phyloP scores from a whole-genome alignment of 2,329 filamentous ascomycete species.

The Thelonectria blattea region DNA sequence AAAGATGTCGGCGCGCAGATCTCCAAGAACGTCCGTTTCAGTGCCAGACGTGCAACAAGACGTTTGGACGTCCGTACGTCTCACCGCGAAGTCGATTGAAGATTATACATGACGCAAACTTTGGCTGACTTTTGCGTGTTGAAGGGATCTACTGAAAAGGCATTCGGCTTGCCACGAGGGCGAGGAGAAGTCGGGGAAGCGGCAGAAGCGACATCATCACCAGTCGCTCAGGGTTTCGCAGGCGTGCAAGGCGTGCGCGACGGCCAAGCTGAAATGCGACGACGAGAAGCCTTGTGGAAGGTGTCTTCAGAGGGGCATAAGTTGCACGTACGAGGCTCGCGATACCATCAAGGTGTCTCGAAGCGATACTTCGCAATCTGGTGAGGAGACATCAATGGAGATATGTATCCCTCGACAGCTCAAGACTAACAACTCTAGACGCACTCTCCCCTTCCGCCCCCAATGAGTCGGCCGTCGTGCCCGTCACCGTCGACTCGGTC shows the following conservation, averaged over 20 bases:
- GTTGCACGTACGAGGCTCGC: conserved; percentile 15
- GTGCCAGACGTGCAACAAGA: conserved; percentile 28
- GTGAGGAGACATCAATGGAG: too few species aligned
- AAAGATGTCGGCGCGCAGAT: conserved; percentile 10
- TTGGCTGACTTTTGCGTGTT: not conserved
- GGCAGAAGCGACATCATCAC: conserved; percentile 18
- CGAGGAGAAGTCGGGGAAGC: conserved; percentile 20
- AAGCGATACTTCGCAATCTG: conserved; percentile 16
- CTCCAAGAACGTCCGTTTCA: conserved; percentile 31
- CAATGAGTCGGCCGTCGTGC: conserved; percentile 3
- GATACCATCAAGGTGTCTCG: conserved; percentile 15
- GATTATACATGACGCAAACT: too few species aligned
- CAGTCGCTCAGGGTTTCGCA: conserved; percentile 21
- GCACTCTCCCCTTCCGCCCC: conserved; percentile 1
- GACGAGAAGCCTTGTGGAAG: conserved; percentile 21
- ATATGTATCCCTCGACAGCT: too few species aligned
- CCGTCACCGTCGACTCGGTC: conserved; percentile 7
- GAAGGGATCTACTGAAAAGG: conserved; percentile 23
- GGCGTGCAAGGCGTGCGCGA: conserved; percentile 24
- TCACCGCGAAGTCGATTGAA: not conserved
- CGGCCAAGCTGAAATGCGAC: conserved; percentile 26
- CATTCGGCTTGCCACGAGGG: conserved; percentile 24
- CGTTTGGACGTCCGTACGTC: conserved; percentile 43
- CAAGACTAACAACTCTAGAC: not conserved
- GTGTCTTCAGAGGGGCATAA: conserved; percentile 16